A percentile compares a stretch with the other conserved stretches of the same genome.
phyloP scores from a whole-genome alignment of 169 alveolate genomes.

The Eimeria praecox region DNA sequence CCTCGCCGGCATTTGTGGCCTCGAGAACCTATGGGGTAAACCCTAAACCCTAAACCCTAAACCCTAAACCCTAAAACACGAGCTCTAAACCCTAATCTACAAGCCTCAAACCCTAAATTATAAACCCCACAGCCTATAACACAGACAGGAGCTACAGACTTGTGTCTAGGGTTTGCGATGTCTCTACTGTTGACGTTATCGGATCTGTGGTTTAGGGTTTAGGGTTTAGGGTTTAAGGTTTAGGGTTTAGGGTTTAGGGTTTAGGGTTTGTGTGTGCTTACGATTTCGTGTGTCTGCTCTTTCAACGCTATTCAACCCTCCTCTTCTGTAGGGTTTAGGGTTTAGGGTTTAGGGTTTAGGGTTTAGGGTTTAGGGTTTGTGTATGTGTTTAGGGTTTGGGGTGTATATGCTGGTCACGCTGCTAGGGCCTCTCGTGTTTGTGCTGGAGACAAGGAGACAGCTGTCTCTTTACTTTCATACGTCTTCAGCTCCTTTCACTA shows the following conservation, averaged over 20 bases:
- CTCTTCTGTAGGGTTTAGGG: too few species aligned
- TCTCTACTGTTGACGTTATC: too few species aligned
- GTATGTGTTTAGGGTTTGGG: background rate
- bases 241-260: slow-evolving; percentile 1
- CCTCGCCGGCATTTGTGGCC: slow-evolving; percentile 70
- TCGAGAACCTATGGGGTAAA: slow-evolving; percentile 50
- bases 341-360: background rate
- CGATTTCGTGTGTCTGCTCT: background rate
- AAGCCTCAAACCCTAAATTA: too few species aligned
- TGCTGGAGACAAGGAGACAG: background rate
- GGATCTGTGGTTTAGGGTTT: background rate
- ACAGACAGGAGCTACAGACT: background rate
- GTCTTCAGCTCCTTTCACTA: background rate
- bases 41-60: background rate
- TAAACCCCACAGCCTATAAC: background rate
- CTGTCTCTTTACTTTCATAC: background rate
- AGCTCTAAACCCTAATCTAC: background rate
- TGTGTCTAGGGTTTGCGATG: too few species aligned
- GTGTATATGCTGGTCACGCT: background rate
- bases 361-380: slow-evolving; percentile 24
- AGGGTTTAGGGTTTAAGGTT: background rate
- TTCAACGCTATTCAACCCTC: too few species aligned
- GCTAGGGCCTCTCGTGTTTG: background rate
- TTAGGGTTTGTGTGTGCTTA: background rate
- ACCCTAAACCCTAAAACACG: slow-evolving; percentile 3